These are phyloP conservation scores for Pythium vanterpoolii DNA, from an alignment of 352 stramenopile species.

Conservation along the genomic window DNA sequence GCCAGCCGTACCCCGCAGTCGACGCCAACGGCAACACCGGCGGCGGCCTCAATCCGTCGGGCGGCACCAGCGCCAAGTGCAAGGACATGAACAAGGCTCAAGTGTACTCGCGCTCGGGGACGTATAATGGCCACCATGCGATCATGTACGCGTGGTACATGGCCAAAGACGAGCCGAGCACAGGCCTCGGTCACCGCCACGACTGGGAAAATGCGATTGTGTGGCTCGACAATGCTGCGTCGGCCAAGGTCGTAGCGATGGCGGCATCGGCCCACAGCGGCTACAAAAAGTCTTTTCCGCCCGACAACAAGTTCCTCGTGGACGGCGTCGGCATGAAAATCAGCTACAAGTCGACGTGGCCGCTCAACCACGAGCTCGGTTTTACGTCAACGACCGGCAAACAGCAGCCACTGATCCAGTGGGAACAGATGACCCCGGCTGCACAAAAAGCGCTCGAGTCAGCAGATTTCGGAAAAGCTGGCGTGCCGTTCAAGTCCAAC, in stretches of 20 bases:
- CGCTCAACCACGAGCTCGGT: slow-evolving; percentile 9
- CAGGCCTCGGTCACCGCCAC: slow-evolving; percentile 29
- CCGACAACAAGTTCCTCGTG: not conserved
- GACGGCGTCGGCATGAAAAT: slow-evolving; percentile 9
- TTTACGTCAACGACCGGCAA: too few relatives aligned
- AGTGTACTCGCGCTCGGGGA: slow-evolving; percentile 28
- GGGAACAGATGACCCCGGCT: slow-evolving; percentile 18
- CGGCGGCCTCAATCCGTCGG: slow-evolving; percentile 14
- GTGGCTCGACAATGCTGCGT: slow-evolving; percentile 16
- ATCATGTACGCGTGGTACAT: slow-evolving; percentile 46
- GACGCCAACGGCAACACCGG: slow-evolving; percentile 25
- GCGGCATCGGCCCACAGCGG: slow-evolving; percentile 6
- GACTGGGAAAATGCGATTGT: slow-evolving; percentile 43
- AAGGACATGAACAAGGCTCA: slow-evolving; percentile 22
- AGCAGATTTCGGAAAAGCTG: slow-evolving; percentile 20
- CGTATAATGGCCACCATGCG: slow-evolving; percentile 26
- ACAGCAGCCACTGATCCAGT: slow-evolving; percentile 27
- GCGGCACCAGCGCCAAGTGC: slow-evolving; percentile 10
- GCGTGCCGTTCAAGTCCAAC: slow-evolving; percentile 25
- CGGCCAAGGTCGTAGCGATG: slow-evolving; percentile 2
- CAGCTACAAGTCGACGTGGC: slow-evolving; percentile 11
- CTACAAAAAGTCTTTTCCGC: slow-evolving; percentile 15
- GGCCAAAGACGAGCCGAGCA: slow-evolving; percentile 31
- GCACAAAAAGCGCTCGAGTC: slow-evolving; percentile 19
- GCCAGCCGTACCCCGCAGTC: slow-evolving; percentile 24